Conservation (phyloP, 495 filamentous ascomycete species). For the Polyplosphaeria fusca region DNA sequence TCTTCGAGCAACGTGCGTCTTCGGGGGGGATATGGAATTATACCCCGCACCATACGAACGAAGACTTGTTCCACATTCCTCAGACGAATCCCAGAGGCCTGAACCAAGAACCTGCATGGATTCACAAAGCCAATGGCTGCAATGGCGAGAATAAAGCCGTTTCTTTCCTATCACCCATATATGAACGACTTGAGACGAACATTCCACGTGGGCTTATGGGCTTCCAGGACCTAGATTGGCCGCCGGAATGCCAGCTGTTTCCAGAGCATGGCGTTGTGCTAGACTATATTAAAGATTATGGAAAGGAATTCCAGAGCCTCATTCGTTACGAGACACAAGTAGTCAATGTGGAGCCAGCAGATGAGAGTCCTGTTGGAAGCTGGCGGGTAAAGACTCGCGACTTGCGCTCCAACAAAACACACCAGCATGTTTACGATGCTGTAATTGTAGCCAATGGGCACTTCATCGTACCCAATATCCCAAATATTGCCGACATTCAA, state of each 20-base stretch:
- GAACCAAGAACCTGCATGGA: slow-evolving; percentile 20
- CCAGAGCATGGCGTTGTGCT: slow-evolving; percentile 65
- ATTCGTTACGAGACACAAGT: slow-evolving; percentile 61
- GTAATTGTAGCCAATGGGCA: slow-evolving; percentile 84
- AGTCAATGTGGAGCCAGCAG: slow-evolving; percentile 43
- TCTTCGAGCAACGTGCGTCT: slow-evolving; percentile 75
- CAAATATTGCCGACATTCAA: slow-evolving; percentile 57
- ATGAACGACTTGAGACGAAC: slow-evolving; percentile 79
- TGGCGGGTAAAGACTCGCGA: slow-evolving; percentile 59
- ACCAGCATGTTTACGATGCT: slow-evolving; percentile 58
- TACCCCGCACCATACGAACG: slow-evolving; percentile 40
- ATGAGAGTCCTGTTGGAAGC: slow-evolving; percentile 19
- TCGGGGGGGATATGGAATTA: slow-evolving; percentile 86
- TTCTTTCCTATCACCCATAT: slow-evolving; percentile 68
- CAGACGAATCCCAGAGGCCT: slow-evolving; percentile 37
- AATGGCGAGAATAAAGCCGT: slow-evolving; percentile 31
- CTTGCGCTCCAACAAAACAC: slow-evolving; percentile 42
- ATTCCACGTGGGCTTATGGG: slow-evolving; percentile 80
- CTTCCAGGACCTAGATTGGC: slow-evolving; percentile 69
- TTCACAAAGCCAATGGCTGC: slow-evolving; percentile 11
- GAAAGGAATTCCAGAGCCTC: slow-evolving; percentile 54
- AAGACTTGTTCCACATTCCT: slow-evolving; percentile 37
- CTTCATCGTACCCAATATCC: slow-evolving; percentile 69
- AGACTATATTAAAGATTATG: slow-evolving; percentile 72
- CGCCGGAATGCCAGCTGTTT: slow-evolving; percentile 62